Evolutionary conservation across 1,284 basidiomycete genomes (phyloP).

Genomic region (Malassezia obtusa): DNA sequence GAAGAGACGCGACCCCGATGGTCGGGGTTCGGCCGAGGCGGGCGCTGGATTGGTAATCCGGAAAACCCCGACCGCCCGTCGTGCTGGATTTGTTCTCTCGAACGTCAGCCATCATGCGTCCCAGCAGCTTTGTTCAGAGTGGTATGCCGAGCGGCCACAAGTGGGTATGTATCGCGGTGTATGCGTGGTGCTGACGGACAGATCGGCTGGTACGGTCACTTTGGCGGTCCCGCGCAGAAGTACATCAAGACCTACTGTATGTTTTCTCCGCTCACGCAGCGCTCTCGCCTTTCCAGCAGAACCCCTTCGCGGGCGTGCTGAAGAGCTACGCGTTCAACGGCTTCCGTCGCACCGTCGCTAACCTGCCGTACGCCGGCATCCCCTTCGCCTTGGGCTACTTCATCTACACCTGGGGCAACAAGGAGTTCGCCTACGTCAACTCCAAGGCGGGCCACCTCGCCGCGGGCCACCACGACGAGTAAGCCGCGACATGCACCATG

Average conservation of each 20-base stretch:
- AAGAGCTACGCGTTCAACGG: conserved; percentile 43
- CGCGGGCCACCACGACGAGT: conserved; percentile 27
- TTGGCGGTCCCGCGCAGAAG: conserved; percentile 42
- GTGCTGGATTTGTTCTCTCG: background rate
- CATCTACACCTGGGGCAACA: conserved; percentile 42
- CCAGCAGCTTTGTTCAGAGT: conserved; percentile 17
- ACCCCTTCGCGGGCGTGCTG: conserved; percentile 41
- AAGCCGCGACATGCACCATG: too few relatives aligned
- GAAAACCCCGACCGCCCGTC: conserved; percentile 14
- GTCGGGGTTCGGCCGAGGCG: conserved; percentile 14
- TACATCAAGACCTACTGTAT: conserved; percentile 40
- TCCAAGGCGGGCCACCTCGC: conserved; percentile 44
- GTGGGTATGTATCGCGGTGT: conserved; percentile 11
- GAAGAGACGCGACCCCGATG: too few relatives aligned
- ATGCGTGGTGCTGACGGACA: conserved; percentile 10
- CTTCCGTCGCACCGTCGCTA: conserved; percentile 41
- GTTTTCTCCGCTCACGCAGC: conserved; percentile 19
- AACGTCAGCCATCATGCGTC: conserved; percentile 11
- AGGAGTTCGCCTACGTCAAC: conserved; percentile 42
- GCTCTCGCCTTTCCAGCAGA: conserved; percentile 44
- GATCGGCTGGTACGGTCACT: conserved; percentile 48
- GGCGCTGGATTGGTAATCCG: conserved; percentile 16
- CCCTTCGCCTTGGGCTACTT: conserved; percentile 43
- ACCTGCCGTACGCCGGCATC: conserved; percentile 44
- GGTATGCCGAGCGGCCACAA: conserved; percentile 18